A percentile compares a stretch with the other conserved stretches of the same genome.
phyloP scores from a whole-genome alignment of 2,329 filamentous ascomycete species.

The Aspergillus sp. region DNA sequence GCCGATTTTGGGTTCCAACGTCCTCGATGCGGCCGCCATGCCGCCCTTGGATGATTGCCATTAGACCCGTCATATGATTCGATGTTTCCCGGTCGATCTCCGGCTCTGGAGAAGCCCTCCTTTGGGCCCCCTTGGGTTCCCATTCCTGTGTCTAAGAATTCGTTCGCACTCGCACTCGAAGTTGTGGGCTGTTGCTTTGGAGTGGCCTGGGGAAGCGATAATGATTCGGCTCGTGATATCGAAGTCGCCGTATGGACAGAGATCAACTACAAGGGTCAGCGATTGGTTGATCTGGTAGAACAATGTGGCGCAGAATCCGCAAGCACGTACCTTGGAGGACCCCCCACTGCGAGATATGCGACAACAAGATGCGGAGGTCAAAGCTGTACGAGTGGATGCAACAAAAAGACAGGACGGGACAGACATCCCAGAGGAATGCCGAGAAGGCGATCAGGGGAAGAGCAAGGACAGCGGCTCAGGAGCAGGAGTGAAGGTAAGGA shows the following conservation, averaged over 20 bases:
- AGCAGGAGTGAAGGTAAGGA: background rate
- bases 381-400: background rate
- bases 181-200: background rate
- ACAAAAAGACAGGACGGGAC: background rate
- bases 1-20: slow-evolving; percentile 19
- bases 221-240: background rate
- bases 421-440: slow-evolving; percentile 5
- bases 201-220: background rate
- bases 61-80: background rate
- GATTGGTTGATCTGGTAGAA: background rate
- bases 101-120: slow-evolving; percentile 1
- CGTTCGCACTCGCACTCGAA: background rate
- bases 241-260: background rate
- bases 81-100: slow-evolving; percentile 2
- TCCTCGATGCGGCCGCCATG: slow-evolving; percentile 21
- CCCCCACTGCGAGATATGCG: slow-evolving; percentile 14
- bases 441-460: background rate
- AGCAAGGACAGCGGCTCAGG: background rate
- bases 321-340: slow-evolving; percentile 14
- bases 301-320: background rate
- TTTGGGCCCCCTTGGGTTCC: slow-evolving; percentile 1
- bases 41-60: slow-evolving; percentile 1
- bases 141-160: slow-evolving; percentile 5
- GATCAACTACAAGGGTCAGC: background rate
- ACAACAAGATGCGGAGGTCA: background rate